A percentile compares a stretch with the other conserved stretches of the same genome.
Conservation (phyloP, 805 yeast species). For the Schwanniomyces polymorphus region DNA sequence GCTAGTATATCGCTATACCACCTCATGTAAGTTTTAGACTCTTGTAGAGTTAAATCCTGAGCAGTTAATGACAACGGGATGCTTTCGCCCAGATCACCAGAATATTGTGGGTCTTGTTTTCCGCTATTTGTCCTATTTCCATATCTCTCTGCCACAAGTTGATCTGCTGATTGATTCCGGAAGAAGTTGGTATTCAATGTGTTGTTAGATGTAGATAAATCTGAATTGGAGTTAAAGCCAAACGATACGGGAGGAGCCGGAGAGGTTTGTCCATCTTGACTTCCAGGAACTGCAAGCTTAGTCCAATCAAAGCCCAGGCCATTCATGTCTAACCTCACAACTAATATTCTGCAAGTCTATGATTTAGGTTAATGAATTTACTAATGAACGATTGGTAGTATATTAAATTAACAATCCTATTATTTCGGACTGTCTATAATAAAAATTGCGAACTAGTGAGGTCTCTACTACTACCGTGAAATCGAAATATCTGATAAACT, state of each 20-base stretch:
- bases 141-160: not conserved
- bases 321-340: conserved; percentile 14
- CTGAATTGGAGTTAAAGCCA: conserved; percentile 9
- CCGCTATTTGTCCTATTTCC: not conserved
- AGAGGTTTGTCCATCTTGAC: conserved; percentile 6
- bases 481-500: too few relatives aligned
- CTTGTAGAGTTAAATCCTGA: conserved; percentile 71
- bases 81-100: conserved; percentile 25
- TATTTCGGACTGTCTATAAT: not conserved
- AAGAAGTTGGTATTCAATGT: conserved; percentile 1
- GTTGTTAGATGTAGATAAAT: conserved; percentile 2
- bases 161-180: conserved; percentile 13
- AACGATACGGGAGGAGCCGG: conserved; percentile 14
- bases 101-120: conserved; percentile 13
- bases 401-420: not conserved
- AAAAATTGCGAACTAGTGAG: not conserved
- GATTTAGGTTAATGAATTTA: not conserved
- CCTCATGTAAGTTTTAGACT: conserved; percentile 79
- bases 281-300: conserved; percentile 27
- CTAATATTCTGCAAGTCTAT: not conserved
- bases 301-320: conserved; percentile 55
- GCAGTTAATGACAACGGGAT: conserved; percentile 67
- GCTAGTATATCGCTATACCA: conserved; percentile 89
- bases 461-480: too few relatives aligned
- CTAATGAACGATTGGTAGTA: not conserved